phyloP scores from a whole-genome alignment of 768 basidiomycete genomes.

The Rhodotorula diobovata region DNA sequence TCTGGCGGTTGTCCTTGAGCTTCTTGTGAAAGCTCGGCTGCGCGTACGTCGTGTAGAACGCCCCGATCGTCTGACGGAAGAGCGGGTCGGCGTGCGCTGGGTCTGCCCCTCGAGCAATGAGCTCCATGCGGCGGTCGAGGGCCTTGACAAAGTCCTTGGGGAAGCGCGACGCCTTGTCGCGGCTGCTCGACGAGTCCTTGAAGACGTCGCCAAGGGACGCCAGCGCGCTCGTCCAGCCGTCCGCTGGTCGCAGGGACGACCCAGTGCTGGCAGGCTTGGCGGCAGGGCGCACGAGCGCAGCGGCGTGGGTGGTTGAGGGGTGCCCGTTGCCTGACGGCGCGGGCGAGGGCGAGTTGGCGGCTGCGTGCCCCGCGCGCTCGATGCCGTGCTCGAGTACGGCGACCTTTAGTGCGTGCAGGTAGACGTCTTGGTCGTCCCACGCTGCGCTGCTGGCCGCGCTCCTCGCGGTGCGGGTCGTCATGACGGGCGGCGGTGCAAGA shows the following conservation, averaged over 20 bases:
- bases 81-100: slow-evolving; percentile 62
- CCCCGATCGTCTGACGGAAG: slow-evolving; percentile 80
- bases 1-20: slow-evolving; percentile 93
- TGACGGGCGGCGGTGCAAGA: neutral
- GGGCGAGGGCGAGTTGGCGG: slow-evolving; percentile 12
- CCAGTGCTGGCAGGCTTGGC: slow-evolving; percentile 1
- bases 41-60: slow-evolving; percentile 85
- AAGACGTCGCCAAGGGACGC: slow-evolving; percentile 34
- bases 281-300: slow-evolving; percentile 1
- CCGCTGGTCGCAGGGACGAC: slow-evolving; percentile 18
- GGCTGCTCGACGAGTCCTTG: slow-evolving; percentile 21
- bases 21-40: slow-evolving; percentile 78
- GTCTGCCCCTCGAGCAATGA: slow-evolving; percentile 90
- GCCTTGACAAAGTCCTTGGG: slow-evolving; percentile 90
- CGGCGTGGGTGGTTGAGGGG: slow-evolving; percentile 4
- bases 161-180: slow-evolving; percentile 50
- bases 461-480: slow-evolving; percentile 14
- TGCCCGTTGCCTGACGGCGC: neutral
- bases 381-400: slow-evolving; percentile 37
- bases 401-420: slow-evolving; percentile 30
- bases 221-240: slow-evolving; percentile 35
- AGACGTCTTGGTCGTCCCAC: slow-evolving; percentile 33
- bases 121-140: slow-evolving; percentile 79
- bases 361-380: neutral
- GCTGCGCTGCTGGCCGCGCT: slow-evolving; percentile 1